Conservation (phyloP, 768 basidiomycete genomes). For the Hygrophorus pudorinus region DNA sequence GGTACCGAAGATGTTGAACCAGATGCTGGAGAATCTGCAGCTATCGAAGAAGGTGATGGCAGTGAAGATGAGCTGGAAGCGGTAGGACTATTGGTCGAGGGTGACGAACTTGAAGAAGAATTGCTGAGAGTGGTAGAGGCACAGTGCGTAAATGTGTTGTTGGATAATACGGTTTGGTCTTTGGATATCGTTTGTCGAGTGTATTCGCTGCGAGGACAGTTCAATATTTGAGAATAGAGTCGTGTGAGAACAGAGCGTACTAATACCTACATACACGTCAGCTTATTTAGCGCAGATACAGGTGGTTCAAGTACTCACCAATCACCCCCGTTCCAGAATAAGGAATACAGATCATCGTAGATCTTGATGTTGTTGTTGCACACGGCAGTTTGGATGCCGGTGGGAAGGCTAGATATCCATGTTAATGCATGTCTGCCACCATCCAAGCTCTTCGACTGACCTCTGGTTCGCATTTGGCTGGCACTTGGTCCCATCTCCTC, state of each 20-base stretch:
- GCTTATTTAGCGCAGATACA: not conserved
- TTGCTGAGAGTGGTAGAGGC: not conserved
- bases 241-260: not conserved
- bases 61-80: too few species aligned
- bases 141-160: constrained; percentile 22
- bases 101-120: too few species aligned
- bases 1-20: too few species aligned
- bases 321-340: constrained; percentile 13
- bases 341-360: constrained; percentile 11
- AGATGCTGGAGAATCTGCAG: too few species aligned
- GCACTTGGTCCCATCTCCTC: constrained; percentile 9
- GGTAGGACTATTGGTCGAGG: not conserved
- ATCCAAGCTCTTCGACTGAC: constrained; percentile 6
- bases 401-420: constrained; percentile 12
- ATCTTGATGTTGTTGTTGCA: constrained; percentile 16
- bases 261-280: not conserved
- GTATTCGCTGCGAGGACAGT: constrained; percentile 10
- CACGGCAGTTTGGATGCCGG: constrained; percentile 12
- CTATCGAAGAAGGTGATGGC: too few species aligned
- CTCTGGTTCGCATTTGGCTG: constrained; percentile 14
- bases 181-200: constrained; percentile 11
- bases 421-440: not conserved
- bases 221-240: not conserved
- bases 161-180: constrained; percentile 12
- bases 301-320: constrained; percentile 9